phyloP scores from a whole-genome alignment of 768 basidiomycete species.

The Russula abietina region DNA sequence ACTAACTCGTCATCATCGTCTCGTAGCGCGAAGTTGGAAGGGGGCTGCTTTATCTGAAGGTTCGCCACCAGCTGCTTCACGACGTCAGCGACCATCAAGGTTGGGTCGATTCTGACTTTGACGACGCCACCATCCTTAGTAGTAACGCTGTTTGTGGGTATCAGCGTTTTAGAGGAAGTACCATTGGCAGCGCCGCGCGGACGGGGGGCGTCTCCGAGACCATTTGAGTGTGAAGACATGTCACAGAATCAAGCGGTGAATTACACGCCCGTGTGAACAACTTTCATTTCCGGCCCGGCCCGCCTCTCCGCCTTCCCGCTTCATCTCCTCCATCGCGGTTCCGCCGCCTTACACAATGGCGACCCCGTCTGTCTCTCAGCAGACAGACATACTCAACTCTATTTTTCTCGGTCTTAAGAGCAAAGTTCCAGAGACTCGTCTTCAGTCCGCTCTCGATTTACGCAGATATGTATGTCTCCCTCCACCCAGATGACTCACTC shows the following conservation, averaged over 20 bases:
- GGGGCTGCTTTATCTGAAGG: slow-evolving; percentile 69
- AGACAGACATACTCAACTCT: slow-evolving; percentile 54
- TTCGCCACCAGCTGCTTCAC: slow-evolving; percentile 77
- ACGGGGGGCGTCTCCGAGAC: slow-evolving; percentile 7
- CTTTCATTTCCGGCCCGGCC: slow-evolving; percentile 1
- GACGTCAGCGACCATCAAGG: slow-evolving; percentile 78
- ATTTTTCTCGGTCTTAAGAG: slow-evolving; percentile 65
- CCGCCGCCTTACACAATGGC: slow-evolving; percentile 43
- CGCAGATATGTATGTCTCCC: slow-evolving; percentile 59
- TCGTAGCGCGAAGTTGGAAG: slow-evolving; percentile 67
- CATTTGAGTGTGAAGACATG: slow-evolving; percentile 18
- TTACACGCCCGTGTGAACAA: background rate
- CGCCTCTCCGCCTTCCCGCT: background rate
- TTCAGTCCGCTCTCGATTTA: slow-evolving; percentile 64
- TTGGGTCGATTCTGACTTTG: slow-evolving; percentile 79
- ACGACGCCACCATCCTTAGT: slow-evolving; percentile 76
- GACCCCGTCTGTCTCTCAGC: slow-evolving; percentile 49
- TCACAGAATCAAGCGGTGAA: slow-evolving; percentile 1
- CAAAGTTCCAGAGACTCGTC: slow-evolving; percentile 57
- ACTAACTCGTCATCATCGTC: slow-evolving; percentile 81
- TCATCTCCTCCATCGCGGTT: background rate
- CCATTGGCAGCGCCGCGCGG: slow-evolving; percentile 15
- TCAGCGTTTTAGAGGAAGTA: slow-evolving; percentile 39
- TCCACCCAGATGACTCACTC: background rate
- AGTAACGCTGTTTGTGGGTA: slow-evolving; percentile 81